phyloP scores from a whole-genome alignment of 352 stramenopile genomes.

The Phytopythium aichiense region DNA sequence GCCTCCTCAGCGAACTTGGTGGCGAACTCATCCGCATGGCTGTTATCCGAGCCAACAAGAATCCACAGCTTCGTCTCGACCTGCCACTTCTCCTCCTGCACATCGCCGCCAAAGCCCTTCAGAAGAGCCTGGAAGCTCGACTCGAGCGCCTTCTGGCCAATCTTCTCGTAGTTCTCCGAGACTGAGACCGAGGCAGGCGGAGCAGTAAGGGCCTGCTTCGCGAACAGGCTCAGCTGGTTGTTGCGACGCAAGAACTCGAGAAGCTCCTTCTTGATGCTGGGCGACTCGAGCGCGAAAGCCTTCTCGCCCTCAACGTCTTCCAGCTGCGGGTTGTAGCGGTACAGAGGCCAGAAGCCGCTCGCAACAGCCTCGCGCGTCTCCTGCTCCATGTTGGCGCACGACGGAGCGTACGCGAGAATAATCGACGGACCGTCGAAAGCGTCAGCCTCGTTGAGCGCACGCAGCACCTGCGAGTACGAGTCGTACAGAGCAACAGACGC shows the following conservation, averaged over 20 bases:
- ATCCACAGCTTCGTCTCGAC: conserved; percentile 73
- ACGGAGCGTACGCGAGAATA: conserved; percentile 87
- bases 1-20: conserved; percentile 71
- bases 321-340: conserved; percentile 87
- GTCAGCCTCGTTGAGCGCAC: conserved; percentile 89
- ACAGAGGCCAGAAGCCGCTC: conserved; percentile 90
- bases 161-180: conserved; percentile 65
- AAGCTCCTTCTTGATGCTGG: conserved; percentile 90
- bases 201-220: conserved; percentile 59
- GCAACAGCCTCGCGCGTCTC: conserved; percentile 86
- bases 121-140: conserved; percentile 78
- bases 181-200: conserved; percentile 29
- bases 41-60: conserved; percentile 73
- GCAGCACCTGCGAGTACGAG: conserved; percentile 83
- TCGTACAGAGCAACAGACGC: conserved; percentile 89
- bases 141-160: conserved; percentile 82
- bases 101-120: conserved; percentile 52
- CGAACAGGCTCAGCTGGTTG: conserved; percentile 89
- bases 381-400: conserved; percentile 81
- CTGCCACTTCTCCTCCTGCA: conserved; percentile 47
- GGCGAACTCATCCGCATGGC: conserved; percentile 68
- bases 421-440: conserved; percentile 88
- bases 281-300: conserved; percentile 87
- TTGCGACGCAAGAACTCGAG: conserved; percentile 87
- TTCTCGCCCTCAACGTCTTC: conserved; percentile 80